Evolutionary conservation across 345 rosid genomes (phyloP).

Genomic region (Camelina neglecta): DNA sequence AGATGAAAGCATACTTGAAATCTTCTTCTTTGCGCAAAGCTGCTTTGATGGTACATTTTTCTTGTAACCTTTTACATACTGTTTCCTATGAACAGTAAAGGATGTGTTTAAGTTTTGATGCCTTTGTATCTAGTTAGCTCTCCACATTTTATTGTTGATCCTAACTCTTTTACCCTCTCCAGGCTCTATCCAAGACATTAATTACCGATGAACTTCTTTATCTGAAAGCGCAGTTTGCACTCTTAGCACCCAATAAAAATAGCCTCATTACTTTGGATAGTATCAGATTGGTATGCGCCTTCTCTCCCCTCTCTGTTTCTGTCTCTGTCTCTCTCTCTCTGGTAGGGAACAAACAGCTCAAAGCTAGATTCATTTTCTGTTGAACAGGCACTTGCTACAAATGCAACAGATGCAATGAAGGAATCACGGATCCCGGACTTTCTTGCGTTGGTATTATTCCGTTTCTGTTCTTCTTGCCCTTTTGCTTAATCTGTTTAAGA

Average conservation of each 20-base stretch:
- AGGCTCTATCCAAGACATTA: conserved; percentile 92
- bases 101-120: conserved; percentile 28
- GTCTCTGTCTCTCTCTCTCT: conserved; percentile 2
- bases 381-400: conserved; percentile 75
- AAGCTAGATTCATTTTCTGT: conserved; percentile 25
- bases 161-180: conserved; percentile 30
- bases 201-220: conserved; percentile 65
- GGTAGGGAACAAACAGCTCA: conserved; percentile 30
- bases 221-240: conserved; percentile 74
- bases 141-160: conserved; percentile 5
- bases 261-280: conserved; percentile 74
- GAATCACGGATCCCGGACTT: conserved; percentile 79
- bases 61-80: not conserved
- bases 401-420: conserved; percentile 89
- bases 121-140: conserved; percentile 17
- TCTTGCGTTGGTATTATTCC: conserved; percentile 48
- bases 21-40: conserved; percentile 90
- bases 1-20: conserved; percentile 76
- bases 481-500: conserved; percentile 14
- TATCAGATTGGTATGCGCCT: conserved; percentile 58
- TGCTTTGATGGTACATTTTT: conserved; percentile 72
- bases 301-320: not conserved
- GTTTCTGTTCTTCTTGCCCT: not conserved
- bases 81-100: not conserved
- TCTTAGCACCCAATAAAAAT: conserved; percentile 69